Evolutionary conservation across 331 rosid species (phyloP).

Genomic region (Phaseolus coccineus): DNA sequence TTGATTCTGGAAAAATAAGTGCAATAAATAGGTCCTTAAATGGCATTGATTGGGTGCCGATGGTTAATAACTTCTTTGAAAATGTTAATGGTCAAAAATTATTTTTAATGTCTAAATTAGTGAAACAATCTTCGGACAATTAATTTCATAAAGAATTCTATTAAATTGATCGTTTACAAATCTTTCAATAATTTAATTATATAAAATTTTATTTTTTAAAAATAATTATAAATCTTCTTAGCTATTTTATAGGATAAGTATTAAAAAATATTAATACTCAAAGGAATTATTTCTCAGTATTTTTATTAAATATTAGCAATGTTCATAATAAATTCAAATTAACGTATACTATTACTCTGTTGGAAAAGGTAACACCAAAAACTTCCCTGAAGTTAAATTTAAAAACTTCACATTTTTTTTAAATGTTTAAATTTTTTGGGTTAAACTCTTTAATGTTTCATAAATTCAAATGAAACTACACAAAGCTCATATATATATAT

Average conservation of each 20-base stretch:
- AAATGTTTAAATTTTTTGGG: no score
- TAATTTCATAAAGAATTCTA: neutral
- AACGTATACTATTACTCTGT: no score
- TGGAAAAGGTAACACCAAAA: no score
- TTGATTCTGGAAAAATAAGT: neutral
- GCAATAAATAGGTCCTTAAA: constrained; percentile 4
- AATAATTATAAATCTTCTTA: neutral
- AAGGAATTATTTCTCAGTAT: neutral
- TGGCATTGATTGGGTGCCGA: neutral
- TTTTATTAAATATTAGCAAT: no score
- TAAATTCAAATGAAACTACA: no score
- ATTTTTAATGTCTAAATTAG: neutral
- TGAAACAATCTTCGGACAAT: neutral
- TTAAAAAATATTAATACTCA: neutral
- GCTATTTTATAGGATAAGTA: neutral
- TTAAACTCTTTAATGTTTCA: no score
- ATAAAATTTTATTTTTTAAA: neutral
- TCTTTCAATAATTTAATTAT: neutral
- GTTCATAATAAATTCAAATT: no score
- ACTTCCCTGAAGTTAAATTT: no score
- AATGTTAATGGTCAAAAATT: neutral
- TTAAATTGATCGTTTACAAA: neutral
- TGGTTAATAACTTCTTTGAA: neutral
- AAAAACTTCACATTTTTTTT: no score
- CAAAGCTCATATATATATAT: no score